Evolutionary conservation across 176 grass and related monocot genomes (phyloP).

Genomic region (Avena atlantica): DNA sequence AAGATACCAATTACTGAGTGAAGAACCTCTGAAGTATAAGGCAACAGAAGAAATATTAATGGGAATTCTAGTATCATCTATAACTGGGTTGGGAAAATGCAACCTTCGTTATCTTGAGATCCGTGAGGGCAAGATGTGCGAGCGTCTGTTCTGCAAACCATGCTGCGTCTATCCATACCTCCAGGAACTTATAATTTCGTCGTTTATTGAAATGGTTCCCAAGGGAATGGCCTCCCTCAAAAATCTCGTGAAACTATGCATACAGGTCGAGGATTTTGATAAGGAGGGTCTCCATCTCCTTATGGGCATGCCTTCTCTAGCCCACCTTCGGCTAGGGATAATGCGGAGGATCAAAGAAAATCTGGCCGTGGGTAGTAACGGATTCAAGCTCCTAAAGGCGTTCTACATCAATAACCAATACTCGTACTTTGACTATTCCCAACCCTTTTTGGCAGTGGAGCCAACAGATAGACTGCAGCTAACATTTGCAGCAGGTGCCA

Average conservation of each 20-base stretch:
- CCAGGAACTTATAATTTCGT: accelerated
- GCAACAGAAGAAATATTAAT: background rate
- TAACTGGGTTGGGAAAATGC: background rate
- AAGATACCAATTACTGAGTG: no score
- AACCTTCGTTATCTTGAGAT: background rate
- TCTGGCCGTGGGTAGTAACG: background rate
- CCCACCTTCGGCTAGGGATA: accelerated
- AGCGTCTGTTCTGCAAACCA: background rate
- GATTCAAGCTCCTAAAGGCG: background rate
- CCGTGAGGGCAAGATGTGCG: background rate
- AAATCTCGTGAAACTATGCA: background rate
- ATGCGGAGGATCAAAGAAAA: accelerated
- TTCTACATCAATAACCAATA: background rate
- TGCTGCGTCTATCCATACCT: background rate
- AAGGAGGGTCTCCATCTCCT: background rate
- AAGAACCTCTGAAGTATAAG: background rate
- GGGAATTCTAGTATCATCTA: background rate
- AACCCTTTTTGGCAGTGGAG: no score
- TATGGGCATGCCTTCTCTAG: background rate
- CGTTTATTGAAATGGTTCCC: accelerated
- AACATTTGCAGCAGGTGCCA: background rate
- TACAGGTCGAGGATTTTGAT: accelerated
- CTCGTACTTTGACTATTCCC: no score
- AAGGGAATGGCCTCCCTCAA: background rate
- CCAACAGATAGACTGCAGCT: background rate